Evolutionary conservation across 2,329 filamentous ascomycete genomes (phyloP).

Genomic region (Beauveria rudraprayagi): DNA sequence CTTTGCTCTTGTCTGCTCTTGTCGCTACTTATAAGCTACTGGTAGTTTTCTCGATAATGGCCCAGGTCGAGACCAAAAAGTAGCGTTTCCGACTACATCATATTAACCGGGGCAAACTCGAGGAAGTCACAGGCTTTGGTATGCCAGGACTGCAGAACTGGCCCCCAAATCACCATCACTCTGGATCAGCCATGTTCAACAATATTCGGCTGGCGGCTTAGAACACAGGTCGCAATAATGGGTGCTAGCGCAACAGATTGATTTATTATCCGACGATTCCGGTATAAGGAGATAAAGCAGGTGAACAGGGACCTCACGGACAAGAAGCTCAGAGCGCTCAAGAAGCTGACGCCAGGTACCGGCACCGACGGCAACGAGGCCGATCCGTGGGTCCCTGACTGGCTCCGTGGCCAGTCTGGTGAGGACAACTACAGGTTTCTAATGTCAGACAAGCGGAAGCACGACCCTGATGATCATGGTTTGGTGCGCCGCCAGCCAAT

Average conservation of each 20-base stretch:
- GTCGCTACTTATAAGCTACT: no score
- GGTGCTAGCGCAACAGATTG: not conserved
- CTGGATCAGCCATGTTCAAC: not conserved
- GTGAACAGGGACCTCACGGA: not conserved
- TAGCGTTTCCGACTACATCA: no score
- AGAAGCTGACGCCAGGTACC: not conserved
- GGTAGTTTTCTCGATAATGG: no score
- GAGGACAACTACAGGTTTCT: not conserved
- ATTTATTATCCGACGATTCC: not conserved
- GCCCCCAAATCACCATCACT: no score
- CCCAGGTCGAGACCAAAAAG: no score
- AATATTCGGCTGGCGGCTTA: not conserved
- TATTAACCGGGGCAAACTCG: no score
- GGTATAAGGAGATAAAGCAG: not conserved
- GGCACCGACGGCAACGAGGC: conserved; percentile 1
- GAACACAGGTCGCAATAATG: no score
- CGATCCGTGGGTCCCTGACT: not conserved
- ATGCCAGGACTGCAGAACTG: no score
- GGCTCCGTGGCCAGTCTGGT: not conserved
- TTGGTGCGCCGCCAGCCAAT: not conserved
- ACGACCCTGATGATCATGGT: not conserved
- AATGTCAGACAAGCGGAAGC: not conserved
- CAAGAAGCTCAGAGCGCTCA: not conserved
- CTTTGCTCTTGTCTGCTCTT: no score
- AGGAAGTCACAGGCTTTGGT: no score